Conservation (phyloP, 164 flowering plant species). For the Annona cherimola region DNA sequence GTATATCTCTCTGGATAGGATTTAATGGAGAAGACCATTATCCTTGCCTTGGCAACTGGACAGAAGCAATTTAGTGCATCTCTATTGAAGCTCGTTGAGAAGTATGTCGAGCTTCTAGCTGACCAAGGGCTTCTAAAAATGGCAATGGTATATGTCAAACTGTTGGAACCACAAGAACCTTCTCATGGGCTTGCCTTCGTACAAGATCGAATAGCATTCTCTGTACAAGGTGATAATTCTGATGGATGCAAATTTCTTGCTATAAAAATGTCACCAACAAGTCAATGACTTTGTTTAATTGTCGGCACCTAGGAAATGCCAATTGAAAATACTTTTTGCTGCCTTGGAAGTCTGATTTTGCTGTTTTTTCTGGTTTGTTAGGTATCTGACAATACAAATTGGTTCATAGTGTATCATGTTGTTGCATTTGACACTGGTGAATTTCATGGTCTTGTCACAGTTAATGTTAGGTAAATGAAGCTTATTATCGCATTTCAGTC, state of each 20-base stretch:
- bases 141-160: slow-evolving; percentile 86
- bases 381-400: too few species aligned
- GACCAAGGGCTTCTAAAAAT: slow-evolving; percentile 88
- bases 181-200: slow-evolving; percentile 80
- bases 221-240: slow-evolving; percentile 53
- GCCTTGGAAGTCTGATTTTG: too few species aligned
- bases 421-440: too few species aligned
- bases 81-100: slow-evolving; percentile 84
- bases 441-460: too few species aligned
- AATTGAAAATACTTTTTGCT: too few species aligned
- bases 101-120: slow-evolving; percentile 89
- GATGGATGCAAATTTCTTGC: background rate
- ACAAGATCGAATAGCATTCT: slow-evolving; percentile 69
- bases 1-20: slow-evolving; percentile 40
- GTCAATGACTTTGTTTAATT: too few species aligned
- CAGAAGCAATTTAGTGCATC: slow-evolving; percentile 79
- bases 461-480: too few species aligned
- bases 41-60: slow-evolving; percentile 84
- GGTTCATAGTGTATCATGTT: too few species aligned
- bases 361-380: too few species aligned
- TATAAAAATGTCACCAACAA: too few species aligned
- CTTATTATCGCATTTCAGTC: too few species aligned
- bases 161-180: slow-evolving; percentile 71
- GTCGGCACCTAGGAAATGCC: too few species aligned
- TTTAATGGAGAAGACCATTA: slow-evolving; percentile 94